Base-by-base conservation (phyloP, 2,329 filamentous ascomycete genomes). In the Ceratocystis ficicola region DNA sequence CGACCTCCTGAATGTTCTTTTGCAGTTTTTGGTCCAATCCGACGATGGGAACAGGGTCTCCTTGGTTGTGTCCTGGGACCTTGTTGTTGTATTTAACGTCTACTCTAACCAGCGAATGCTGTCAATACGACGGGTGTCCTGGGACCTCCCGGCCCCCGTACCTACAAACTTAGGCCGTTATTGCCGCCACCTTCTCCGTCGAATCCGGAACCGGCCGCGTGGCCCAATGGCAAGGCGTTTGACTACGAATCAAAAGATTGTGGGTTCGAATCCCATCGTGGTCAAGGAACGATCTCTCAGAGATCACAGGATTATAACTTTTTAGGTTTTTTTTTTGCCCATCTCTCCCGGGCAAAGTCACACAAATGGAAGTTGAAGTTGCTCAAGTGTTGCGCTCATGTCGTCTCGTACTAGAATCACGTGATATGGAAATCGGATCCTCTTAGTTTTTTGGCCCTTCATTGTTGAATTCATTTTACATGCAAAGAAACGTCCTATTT, bases 201-300 rank as follows among this genome's bases (percentile, higher is more conserved):
- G 6, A 57, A 50, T 50, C n/a, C 52, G 52, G 25, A 64, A 64
- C 62, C 28, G 62, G 62, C 44, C 62, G 62, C 62, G 62, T 64
- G 44, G 62, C 62, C 62, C 62, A 64, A 64, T 64, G 44, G 62
- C 62, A 64, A 64, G 62, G 62, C 44, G 62, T 64, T 64, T 64
- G 62, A 64, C 62, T 64, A 64, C 62, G 62, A 64, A 64, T 64
- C 44, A 52, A 64, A 64, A 64, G 44, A 64, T 64, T 32, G 30
- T 32, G 44, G 62, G 44, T 64, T 64, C 62, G 62, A 64, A 52
- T 64, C 62, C 44, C 62, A 64, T 64, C 62, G 62, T 64, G 44
- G 62, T 64, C 62, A 64, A 15, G 30, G 22, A 10, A 17, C 32
- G 41, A 25, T 30, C 55, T 41, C 44, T 3, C 25, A 7, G 36